Conservation (phyloP, 202 grass and related monocot species). For the Brachypodium distachyon region DNA sequence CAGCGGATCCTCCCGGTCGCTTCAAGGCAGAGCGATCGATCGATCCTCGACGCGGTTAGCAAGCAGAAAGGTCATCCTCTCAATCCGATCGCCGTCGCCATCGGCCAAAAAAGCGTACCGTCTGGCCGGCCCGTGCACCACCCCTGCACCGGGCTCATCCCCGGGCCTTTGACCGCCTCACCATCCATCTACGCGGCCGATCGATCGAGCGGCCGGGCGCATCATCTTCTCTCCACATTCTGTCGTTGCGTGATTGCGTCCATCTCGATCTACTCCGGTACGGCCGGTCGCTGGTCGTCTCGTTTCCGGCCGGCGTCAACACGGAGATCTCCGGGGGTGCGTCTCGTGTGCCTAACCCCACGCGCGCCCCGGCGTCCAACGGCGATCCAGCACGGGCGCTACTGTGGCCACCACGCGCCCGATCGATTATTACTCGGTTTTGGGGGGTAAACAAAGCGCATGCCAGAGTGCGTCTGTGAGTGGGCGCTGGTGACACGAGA, state of each 20-base stretch:
- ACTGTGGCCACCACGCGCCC: conserved; percentile 3
- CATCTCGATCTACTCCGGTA: not conserved
- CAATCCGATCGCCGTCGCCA: conserved; percentile 12
- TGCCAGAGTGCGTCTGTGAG: not conserved
- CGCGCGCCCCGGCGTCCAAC: not conserved
- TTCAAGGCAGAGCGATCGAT: conserved; percentile 23
- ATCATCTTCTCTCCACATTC: too few species aligned
- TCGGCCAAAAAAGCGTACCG: conserved; percentile 3
- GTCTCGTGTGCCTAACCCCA: conserved; percentile 50
- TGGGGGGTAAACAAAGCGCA: not conserved
- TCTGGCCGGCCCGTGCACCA: not conserved
- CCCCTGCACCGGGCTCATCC: not conserved
- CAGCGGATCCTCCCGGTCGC: conserved; percentile 9
- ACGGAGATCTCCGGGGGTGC: not conserved
- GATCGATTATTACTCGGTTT: not conserved
- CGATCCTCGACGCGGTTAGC: conserved; percentile 14
- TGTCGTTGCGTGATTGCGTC: too few species aligned
- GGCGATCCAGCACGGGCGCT: not conserved
- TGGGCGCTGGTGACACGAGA: not conserved
- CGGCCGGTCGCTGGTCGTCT: not conserved
- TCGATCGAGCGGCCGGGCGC: too few species aligned
- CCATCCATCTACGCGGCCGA: not conserved
- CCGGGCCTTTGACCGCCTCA: conserved; percentile 13
- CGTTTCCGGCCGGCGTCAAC: conserved; percentile 24
- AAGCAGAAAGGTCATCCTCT: not conserved